These are phyloP conservation scores for Globisporangium nagaii DNA, from an alignment of 352 stramenopile genomes.

Conservation along the genomic window DNA sequence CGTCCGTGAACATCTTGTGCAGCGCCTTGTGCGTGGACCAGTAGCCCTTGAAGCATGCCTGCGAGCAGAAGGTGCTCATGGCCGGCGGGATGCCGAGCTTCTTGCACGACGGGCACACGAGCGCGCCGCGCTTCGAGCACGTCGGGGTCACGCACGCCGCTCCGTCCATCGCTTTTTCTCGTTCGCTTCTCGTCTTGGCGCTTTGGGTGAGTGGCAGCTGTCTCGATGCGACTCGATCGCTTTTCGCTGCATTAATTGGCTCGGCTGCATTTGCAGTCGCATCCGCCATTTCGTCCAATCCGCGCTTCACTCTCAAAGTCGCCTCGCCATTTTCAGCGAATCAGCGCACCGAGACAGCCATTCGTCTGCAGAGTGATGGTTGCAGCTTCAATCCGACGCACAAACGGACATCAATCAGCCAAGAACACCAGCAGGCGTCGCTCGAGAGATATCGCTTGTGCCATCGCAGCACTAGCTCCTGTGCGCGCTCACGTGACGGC, in stretches of 20 bases:
- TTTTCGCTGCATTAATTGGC: too few species aligned
- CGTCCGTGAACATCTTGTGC: constrained; percentile 93
- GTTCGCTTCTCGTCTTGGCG: not conserved
- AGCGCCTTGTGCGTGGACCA: constrained; percentile 95
- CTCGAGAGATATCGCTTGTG: not conserved
- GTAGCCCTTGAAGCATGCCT: constrained; percentile 96
- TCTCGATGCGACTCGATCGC: too few species aligned
- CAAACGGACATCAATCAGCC: too few species aligned
- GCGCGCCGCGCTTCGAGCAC: constrained; percentile 75
- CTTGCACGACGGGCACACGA: constrained; percentile 90
- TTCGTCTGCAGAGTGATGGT: not conserved
- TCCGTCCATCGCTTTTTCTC: constrained; percentile 9
- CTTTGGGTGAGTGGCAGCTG: too few species aligned
- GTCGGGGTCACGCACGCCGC: constrained; percentile 60
- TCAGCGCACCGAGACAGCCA: too few species aligned
- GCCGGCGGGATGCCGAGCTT: constrained; percentile 82
- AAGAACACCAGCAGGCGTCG: not conserved
- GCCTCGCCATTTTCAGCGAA: too few species aligned
- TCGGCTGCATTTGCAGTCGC: too few species aligned
- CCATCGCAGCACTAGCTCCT: not conserved
- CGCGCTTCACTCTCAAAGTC: too few species aligned
- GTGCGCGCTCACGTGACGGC: not conserved
- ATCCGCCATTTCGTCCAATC: too few species aligned
- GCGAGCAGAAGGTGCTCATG: constrained; percentile 90
- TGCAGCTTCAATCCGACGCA: too few species aligned